Evolutionary conservation across 192 early-diverging fungal species (phyloP).

Genomic region (Linnemannia elongata): DNA sequence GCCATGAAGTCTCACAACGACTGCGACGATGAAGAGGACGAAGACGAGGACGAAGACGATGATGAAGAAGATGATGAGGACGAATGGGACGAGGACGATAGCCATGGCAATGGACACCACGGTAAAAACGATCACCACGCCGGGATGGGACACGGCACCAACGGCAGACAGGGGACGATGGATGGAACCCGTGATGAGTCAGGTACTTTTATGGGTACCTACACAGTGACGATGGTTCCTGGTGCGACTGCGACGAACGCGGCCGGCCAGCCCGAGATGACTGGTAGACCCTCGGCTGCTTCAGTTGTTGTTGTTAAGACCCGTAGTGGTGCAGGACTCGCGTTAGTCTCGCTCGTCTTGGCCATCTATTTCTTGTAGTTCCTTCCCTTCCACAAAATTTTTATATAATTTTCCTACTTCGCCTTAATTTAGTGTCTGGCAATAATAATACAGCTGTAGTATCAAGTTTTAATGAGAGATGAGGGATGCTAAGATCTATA

Average conservation of each 20-base stretch:
- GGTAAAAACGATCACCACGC: background rate
- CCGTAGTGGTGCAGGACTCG: background rate
- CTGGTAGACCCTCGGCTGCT: background rate
- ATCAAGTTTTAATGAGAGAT: constrained; percentile 1
- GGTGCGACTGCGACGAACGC: background rate
- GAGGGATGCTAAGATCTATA: background rate
- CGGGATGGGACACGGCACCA: background rate
- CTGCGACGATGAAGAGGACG: constrained; percentile 6
- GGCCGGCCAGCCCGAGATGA: background rate
- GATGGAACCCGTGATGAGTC: background rate
- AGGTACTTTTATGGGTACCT: background rate
- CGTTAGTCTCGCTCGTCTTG: background rate
- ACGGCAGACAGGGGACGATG: background rate
- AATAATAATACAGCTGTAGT: background rate
- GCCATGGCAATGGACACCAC: background rate
- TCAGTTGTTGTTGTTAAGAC: background rate
- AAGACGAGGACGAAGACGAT: constrained; percentile 8
- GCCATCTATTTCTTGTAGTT: background rate
- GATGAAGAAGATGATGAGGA: constrained; percentile 16
- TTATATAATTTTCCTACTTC: background rate
- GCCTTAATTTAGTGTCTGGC: background rate
- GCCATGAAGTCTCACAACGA: background rate
- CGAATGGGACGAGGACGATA: background rate
- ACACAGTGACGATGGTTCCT: background rate
- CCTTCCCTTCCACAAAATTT: background rate